Evolutionary conservation across 2,329 filamentous ascomycete genomes (phyloP).

Genomic region (Xylariaceae sp.): DNA sequence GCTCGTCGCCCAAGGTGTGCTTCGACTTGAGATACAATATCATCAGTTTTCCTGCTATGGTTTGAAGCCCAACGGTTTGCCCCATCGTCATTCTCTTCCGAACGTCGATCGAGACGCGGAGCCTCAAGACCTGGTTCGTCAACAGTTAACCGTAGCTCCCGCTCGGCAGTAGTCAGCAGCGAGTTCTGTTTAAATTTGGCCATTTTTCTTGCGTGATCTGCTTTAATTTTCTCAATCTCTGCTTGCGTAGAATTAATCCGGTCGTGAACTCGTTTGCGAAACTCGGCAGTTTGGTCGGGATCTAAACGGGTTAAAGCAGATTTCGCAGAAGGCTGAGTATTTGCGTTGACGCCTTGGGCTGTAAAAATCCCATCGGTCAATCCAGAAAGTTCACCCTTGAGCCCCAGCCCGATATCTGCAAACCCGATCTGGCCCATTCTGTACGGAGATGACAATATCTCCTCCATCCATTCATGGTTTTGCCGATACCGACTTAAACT

Average conservation of each 20-base stretch:
- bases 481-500: slow-evolving; percentile 86
- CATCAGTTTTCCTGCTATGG: slow-evolving; percentile 63
- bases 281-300: slow-evolving; percentile 77
- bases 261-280: slow-evolving; percentile 74
- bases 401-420: slow-evolving; percentile 82
- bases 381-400: slow-evolving; percentile 77
- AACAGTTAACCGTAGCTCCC: slow-evolving; percentile 69
- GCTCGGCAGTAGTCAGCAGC: slow-evolving; percentile 72
- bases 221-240: slow-evolving; percentile 85
- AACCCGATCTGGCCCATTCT: slow-evolving; percentile 82
- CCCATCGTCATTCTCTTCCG: slow-evolving; percentile 54
- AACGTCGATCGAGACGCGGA: slow-evolving; percentile 65
- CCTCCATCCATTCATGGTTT: slow-evolving; percentile 99
- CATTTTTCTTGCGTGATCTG: slow-evolving; percentile 75
- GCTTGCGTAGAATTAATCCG: slow-evolving; percentile 73
- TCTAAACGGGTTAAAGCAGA: slow-evolving; percentile 70
- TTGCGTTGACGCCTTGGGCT: slow-evolving; percentile 54
- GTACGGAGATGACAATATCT: slow-evolving; percentile 90
- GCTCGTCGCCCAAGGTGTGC: slow-evolving; percentile 68
- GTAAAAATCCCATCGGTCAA: slow-evolving; percentile 88
- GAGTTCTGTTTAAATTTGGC: slow-evolving; percentile 73
- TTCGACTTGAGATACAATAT: slow-evolving; percentile 77
- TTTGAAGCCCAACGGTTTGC: slow-evolving; percentile 43
- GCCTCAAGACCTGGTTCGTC: slow-evolving; percentile 62
- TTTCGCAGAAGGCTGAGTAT: slow-evolving; percentile 52